Conservation (phyloP, 345 rosid species). For the Kandelia obovata region DNA sequence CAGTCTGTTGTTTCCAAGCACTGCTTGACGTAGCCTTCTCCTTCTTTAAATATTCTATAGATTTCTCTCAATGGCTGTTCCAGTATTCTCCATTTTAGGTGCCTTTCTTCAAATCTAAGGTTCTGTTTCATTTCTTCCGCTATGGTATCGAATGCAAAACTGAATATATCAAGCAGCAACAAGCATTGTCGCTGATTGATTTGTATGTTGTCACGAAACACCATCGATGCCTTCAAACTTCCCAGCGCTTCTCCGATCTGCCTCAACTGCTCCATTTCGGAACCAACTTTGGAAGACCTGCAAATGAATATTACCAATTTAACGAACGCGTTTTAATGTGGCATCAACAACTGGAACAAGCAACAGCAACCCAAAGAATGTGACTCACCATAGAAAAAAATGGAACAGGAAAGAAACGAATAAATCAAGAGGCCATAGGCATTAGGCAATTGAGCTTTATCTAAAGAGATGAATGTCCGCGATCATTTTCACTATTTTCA, state of each 20-base stretch:
- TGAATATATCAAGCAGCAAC: slow-evolving; percentile 21
- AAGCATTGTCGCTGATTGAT: slow-evolving; percentile 30
- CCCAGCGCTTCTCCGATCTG: slow-evolving; percentile 29
- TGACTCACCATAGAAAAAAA: neutral
- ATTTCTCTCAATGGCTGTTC: slow-evolving; percentile 28
- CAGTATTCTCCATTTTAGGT: slow-evolving; percentile 22
- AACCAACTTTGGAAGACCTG: neutral
- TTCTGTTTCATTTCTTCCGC: slow-evolving; percentile 28
- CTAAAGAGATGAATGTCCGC: neutral
- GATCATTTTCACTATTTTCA: neutral
- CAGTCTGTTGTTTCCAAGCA: slow-evolving; percentile 23
- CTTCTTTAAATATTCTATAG: slow-evolving; percentile 20
- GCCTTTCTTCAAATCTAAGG: slow-evolving; percentile 23
- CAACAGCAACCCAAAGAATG: too few relatives aligned
- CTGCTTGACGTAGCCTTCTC: slow-evolving; percentile 22
- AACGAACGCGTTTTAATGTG: neutral
- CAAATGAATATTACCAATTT: neutral
- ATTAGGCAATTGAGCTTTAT: too few relatives aligned
- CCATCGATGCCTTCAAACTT: slow-evolving; percentile 25
- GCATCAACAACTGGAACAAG: neutral
- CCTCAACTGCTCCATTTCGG: slow-evolving; percentile 27
- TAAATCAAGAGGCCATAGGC: neutral
- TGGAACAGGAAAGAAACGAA: neutral
- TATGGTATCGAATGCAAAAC: slow-evolving; percentile 19
- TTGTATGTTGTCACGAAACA: slow-evolving; percentile 22